These are phyloP conservation scores for Eucalyptus curtisii DNA, from an alignment of 345 rosid species.

Conservation along the genomic window DNA sequence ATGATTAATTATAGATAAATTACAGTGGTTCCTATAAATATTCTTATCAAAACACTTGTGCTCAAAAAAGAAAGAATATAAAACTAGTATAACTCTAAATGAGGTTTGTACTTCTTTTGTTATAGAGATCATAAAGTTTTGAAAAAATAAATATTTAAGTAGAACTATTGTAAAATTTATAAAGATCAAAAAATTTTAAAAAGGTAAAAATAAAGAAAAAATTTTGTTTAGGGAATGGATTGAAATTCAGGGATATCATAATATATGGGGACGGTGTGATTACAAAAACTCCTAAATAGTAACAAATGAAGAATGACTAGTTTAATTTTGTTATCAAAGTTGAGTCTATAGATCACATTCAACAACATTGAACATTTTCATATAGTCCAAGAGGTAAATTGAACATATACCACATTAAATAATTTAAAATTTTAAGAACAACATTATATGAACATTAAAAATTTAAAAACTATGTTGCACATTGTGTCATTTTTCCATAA, in stretches of 20 bases:
- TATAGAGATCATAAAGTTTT: accelerated
- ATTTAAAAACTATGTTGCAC: accelerated
- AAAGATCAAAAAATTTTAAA: background rate
- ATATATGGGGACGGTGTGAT: background rate
- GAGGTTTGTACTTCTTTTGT: background rate
- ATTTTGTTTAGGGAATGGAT: background rate
- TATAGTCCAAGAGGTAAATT: background rate
- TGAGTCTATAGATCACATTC: background rate
- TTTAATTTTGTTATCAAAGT: background rate
- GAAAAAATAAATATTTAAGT: background rate
- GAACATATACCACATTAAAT: background rate
- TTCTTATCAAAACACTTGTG: background rate
- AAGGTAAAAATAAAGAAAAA: background rate
- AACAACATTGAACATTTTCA: background rate
- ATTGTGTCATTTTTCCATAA: background rate
- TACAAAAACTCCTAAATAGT: background rate
- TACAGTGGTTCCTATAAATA: background rate
- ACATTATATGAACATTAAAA: background rate
- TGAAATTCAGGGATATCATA: background rate
- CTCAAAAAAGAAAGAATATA: background rate
- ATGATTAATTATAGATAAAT: background rate
- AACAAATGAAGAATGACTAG: accelerated
- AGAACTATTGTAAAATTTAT: background rate
- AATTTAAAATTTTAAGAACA: accelerated
- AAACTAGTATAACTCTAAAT: background rate